Percentiles rank a stretch among this genome's conserved stretches.
Conservation (phyloP, 495 filamentous ascomycete species). For the Entonaema liquescens region DNA sequence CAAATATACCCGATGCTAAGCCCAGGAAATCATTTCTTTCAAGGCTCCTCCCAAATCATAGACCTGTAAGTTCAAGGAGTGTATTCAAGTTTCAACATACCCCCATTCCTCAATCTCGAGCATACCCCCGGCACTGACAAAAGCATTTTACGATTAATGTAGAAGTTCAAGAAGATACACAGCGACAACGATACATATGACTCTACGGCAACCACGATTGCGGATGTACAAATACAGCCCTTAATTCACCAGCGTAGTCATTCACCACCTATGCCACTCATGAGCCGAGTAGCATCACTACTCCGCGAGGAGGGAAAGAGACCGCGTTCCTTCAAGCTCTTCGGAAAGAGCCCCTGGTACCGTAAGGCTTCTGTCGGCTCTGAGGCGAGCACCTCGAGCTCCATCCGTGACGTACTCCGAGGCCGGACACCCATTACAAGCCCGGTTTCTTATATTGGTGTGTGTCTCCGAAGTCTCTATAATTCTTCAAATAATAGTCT, state of each 20-base stretch:
- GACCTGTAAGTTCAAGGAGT: conserved; percentile 24
- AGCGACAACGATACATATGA: conserved; percentile 15
- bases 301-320: conserved; percentile 32
- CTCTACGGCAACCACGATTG: conserved; percentile 3
- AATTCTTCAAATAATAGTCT: neutral
- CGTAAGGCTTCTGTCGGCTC: conserved; percentile 50
- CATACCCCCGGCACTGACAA: neutral
- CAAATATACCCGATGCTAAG: conserved; percentile 3
- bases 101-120: neutral
- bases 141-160: neutral
- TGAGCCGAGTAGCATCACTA: conserved; percentile 26
- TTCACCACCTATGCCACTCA: conserved; percentile 7
- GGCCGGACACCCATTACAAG: conserved; percentile 48
- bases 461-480: neutral
- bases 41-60: conserved; percentile 34
- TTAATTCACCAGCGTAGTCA: conserved; percentile 1
- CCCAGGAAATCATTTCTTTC: conserved; percentile 39
- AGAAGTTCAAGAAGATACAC: conserved; percentile 27
- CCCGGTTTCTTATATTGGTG: conserved; percentile 43
- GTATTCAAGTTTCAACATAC: neutral
- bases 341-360: conserved; percentile 54
- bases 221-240: conserved; percentile 5
- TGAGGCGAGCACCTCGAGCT: conserved; percentile 49
- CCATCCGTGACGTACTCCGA: conserved; percentile 47
- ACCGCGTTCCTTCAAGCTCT: conserved; percentile 40